phyloP scores from a whole-genome alignment of 73 alveolate genomes.

The Uronychia binucleata region DNA sequence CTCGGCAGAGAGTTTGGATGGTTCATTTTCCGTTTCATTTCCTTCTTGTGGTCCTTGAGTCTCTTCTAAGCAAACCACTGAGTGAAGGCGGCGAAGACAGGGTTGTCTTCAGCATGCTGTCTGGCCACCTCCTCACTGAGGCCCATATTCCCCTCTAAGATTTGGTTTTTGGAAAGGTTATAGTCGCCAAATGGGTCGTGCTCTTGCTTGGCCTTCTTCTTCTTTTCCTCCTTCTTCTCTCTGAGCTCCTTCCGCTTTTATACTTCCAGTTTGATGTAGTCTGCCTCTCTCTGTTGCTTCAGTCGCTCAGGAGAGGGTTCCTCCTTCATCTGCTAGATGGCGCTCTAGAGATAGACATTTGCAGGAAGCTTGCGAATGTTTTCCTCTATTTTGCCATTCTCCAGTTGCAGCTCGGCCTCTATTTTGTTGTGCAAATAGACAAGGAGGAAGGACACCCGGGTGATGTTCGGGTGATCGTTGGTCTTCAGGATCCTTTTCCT shows the following conservation, averaged over 20 bases:
- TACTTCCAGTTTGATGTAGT: not conserved
- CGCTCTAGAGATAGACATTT: not conserved
- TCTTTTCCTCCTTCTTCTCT: not conserved
- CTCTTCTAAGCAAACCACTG: not conserved
- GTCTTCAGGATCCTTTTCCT: not conserved
- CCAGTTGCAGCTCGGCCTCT: not conserved
- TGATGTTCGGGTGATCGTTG: not conserved
- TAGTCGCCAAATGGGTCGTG: not conserved
- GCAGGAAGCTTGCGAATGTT: not conserved
- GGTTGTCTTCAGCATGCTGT: not conserved
- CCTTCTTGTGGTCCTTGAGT: not conserved
- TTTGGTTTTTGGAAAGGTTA: not conserved
- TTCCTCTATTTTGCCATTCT: not conserved
- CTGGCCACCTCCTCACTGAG: not conserved
- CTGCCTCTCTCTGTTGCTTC: not conserved
- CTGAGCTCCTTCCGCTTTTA: not conserved
- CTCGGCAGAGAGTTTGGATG: too few relatives aligned
- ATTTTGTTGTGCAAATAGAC: not conserved
- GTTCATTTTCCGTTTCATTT: not conserved
- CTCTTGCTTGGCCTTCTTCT: not conserved
- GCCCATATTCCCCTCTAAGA: not conserved
- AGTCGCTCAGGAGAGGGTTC: not conserved
- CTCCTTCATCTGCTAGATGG: not conserved
- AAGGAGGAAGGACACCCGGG: not conserved
- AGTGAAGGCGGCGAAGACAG: not conserved